phyloP scores from a whole-genome alignment of 352 stramenopile species.

The Globisporangium cylindrosporum region DNA sequence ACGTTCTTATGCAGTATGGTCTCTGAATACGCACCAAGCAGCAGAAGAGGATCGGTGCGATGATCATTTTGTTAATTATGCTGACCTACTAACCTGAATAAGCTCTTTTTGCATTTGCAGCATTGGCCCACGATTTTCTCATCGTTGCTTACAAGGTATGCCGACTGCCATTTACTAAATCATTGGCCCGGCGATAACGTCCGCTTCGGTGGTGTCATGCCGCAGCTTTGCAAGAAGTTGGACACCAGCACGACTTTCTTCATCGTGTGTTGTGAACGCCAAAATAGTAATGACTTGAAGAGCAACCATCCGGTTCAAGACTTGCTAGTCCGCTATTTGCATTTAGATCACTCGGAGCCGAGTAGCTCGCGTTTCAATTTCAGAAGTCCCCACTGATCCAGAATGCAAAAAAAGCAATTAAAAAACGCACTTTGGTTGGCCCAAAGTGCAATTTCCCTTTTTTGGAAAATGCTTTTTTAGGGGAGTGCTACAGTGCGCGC shows the following conservation, averaged over 20 bases:
- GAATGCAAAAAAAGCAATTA: too few relatives aligned
- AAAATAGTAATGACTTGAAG: not conserved
- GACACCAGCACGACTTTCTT: not conserved
- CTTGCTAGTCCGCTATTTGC: not conserved
- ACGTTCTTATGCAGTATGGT: not conserved
- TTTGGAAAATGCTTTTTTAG: too few relatives aligned
- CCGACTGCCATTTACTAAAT: not conserved
- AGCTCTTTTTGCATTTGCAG: not conserved
- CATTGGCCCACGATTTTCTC: too few relatives aligned
- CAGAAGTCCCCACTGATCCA: too few relatives aligned
- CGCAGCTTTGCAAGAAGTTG: slow-evolving; percentile 6
- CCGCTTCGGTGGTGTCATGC: not conserved
- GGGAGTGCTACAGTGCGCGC: too few relatives aligned
- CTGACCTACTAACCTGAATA: not conserved
- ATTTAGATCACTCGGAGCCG: too few relatives aligned
- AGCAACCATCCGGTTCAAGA: not conserved
- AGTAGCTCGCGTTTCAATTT: too few relatives aligned
- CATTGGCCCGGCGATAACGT: not conserved
- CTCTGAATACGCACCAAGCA: not conserved
- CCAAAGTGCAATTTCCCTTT: too few relatives aligned
- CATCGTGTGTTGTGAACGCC: not conserved
- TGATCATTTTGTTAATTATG: slow-evolving; percentile 5
- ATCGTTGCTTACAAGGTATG: too few relatives aligned
- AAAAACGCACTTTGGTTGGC: too few relatives aligned
- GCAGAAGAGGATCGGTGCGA: not conserved